Evolutionary conservation across 176 grass and related monocot genomes (phyloP).

Genomic region (Phoenix dactylifera): DNA sequence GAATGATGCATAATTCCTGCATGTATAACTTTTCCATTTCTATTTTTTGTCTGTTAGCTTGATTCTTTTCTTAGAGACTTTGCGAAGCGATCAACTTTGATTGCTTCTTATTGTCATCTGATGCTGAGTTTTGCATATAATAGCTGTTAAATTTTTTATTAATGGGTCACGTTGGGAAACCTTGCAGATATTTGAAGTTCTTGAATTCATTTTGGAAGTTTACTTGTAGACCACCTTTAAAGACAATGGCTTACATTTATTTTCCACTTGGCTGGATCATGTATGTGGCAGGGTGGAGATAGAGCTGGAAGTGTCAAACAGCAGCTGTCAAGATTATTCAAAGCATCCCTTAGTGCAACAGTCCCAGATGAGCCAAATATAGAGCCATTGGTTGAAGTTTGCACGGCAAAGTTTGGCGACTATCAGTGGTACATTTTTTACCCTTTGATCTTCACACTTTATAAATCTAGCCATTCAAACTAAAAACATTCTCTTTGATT

Average conservation of each 20-base stretch:
- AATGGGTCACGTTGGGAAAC: too few species aligned
- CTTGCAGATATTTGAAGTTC: too few species aligned
- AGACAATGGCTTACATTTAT: background rate
- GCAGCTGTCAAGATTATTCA: constrained; percentile 49
- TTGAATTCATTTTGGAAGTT: too few species aligned
- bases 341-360: constrained; percentile 37
- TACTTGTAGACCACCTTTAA: background rate
- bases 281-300: constrained; percentile 12
- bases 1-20: too few species aligned
- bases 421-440: constrained; percentile 75
- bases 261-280: background rate
- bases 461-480: background rate
- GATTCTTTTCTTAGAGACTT: too few species aligned
- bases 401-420: constrained; percentile 68
- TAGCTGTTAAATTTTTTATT: too few species aligned
- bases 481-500: constrained; percentile 2
- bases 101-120: too few species aligned
- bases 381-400: constrained; percentile 73
- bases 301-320: constrained; percentile 76
- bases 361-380: constrained; percentile 49
- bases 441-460: background rate
- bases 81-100: too few species aligned
- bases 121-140: too few species aligned
- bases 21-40: too few species aligned
- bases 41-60: too few species aligned